Evolutionary conservation across 495 filamentous ascomycete genomes (phyloP), one percentile per base, ranked within the genome.

Genomic region (Xylaria nigripes): DNA sequence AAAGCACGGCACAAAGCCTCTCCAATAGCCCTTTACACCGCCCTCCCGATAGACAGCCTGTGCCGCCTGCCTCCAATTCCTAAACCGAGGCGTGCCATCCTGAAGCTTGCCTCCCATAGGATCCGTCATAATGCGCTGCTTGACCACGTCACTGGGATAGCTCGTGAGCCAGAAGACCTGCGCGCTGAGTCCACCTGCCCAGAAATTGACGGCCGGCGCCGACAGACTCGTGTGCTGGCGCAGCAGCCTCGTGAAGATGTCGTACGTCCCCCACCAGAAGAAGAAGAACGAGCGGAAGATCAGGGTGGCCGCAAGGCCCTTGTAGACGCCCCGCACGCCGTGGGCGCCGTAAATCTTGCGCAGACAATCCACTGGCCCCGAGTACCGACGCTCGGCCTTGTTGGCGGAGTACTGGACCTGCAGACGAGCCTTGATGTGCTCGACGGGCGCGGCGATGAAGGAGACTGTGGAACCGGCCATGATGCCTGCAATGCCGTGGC

Each of bases 101-200:
- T 75, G 75, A 16, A 89, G 68, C 10, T 77, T 77, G 0, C 84
- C 82, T 4, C 85, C 92, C 56, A 98, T 71, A 1, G 84, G 81
- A 66, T 96, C 93, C 18, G 90, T 95, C 93, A 98, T 96, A 48
- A 98, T 82, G n/a, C 90, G 81, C 70, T 96, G 92, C 75, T 98
- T 98, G 21, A 98, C 86, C 13, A 96, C 92, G 64, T 98, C 93
- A 27, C 83, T 86, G 12, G 93, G 93, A 65, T 98, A 98, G 41
- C 84, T 85, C 21, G 85, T 86, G 2, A 95, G 62, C 93, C 93
- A 98, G 72, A 95, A 98, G 34, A 94, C 70, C 73, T 96, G 92
- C 0, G 93, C 92, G 29, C 83, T 87, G 47, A 96, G 73, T 1
- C 93, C 93, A 12, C 93, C 93, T 0, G 93, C 93, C 93, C 90